A percentile compares a stretch with the other conserved stretches of the same genome.
These are phyloP conservation scores for Rhizopus delemar DNA, from an alignment of 371 early-diverging fungal species.

Conservation along the genomic window DNA sequence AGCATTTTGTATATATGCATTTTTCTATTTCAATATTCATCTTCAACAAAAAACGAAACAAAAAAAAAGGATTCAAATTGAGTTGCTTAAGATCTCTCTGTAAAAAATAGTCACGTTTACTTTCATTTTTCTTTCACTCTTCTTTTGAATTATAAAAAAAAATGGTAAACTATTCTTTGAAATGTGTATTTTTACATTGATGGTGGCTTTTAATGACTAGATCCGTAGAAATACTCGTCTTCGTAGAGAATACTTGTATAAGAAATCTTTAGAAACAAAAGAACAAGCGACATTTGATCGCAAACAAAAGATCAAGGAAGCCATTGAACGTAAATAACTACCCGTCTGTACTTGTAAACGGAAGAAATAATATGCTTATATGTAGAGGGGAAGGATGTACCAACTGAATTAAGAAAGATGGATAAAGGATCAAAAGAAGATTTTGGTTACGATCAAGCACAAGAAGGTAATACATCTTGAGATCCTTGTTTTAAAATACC, in stretches of 20 bases:
- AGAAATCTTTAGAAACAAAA: slow-evolving; percentile 91
- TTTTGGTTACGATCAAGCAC: slow-evolving; percentile 87
- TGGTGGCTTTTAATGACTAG: slow-evolving; percentile 30
- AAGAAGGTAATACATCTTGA: slow-evolving; percentile 56
- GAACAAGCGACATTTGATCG: slow-evolving; percentile 88
- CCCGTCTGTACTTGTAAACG: neutral
- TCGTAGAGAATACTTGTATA: slow-evolving; percentile 92
- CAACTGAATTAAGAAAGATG: slow-evolving; percentile 81
- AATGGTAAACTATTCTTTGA: neutral
- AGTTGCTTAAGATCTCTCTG: neutral
- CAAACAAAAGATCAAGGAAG: slow-evolving; percentile 91
- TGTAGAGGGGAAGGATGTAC: slow-evolving; percentile 83
- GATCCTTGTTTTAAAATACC: no score
- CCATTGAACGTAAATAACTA: slow-evolving; percentile 70
- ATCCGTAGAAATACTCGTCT: slow-evolving; percentile 81
- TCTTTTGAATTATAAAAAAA: neutral
- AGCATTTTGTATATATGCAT: slow-evolving; percentile 34
- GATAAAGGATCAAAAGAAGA: slow-evolving; percentile 75
- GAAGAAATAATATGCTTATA: neutral
- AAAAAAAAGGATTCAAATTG: neutral
- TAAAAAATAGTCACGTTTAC: neutral
- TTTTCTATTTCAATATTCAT: slow-evolving; percentile 1
- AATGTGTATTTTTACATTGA: no score
- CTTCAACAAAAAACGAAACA: neutral
- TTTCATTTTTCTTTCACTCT: neutral